phyloP scores from a whole-genome alignment of 2,329 filamentous ascomycete species.

The Fusarium sublunatum region DNA sequence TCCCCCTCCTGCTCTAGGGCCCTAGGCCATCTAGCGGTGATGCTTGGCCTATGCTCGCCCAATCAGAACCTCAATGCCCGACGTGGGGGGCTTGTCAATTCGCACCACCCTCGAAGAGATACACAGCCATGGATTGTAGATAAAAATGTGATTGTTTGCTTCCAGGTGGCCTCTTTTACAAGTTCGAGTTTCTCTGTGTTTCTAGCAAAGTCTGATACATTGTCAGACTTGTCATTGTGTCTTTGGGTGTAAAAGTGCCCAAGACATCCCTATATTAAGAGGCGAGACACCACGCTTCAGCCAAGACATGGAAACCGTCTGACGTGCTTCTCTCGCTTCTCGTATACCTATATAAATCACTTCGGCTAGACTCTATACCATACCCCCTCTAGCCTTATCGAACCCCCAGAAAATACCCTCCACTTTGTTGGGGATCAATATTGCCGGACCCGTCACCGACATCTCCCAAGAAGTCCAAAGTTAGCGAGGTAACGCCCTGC shows the following conservation, averaged over 20 bases:
- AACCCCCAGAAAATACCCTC: conserved; percentile 22
- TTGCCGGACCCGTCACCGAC: conserved; percentile 41
- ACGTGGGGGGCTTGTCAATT: conserved; percentile 40
- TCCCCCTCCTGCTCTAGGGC: conserved; percentile 8
- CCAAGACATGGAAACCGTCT: conserved; percentile 20
- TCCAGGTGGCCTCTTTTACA: conserved; percentile 9
- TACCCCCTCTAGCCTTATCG: conserved; percentile 5
- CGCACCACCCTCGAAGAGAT: conserved; percentile 36
- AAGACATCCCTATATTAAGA: too few species aligned
- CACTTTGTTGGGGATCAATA: conserved; percentile 36
- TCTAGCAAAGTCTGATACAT: neutral
- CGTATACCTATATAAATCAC: neutral
- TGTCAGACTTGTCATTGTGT: neutral
- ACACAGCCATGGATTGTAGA: conserved; percentile 6
- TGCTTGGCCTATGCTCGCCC: conserved; percentile 22
- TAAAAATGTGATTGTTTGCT: conserved; percentile 21
- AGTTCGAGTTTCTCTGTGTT: neutral
- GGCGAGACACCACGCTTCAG: conserved; percentile 13
- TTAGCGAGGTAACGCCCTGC: conserved; percentile 24
- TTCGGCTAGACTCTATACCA: neutral
- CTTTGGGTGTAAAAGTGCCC: neutral
- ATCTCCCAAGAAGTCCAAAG: conserved; percentile 26
- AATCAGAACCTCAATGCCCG: conserved; percentile 38
- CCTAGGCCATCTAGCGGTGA: conserved; percentile 36
- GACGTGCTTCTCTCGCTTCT: conserved; percentile 6